phyloP scores from a whole-genome alignment of 805 yeast species.

The Metschnikowia matae region DNA sequence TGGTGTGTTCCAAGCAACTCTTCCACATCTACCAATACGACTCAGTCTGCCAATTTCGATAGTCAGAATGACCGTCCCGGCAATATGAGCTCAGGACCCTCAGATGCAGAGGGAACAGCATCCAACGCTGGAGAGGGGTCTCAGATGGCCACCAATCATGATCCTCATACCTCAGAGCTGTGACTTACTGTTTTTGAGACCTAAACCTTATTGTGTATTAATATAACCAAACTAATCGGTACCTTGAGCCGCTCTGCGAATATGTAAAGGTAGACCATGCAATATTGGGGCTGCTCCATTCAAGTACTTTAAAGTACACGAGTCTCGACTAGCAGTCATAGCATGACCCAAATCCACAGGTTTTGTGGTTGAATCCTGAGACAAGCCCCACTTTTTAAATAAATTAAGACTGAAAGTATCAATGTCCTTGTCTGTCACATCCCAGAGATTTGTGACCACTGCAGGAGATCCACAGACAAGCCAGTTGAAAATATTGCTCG shows the following conservation, averaged over 20 bases:
- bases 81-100: constrained; percentile 13
- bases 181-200: neutral
- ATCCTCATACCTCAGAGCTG: constrained; percentile 10
- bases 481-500: constrained; percentile 75
- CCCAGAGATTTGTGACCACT: constrained; percentile 89
- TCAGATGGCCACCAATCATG: constrained; percentile 14
- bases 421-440: constrained; percentile 93
- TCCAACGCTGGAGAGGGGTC: constrained; percentile 11
- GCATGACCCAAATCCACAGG: constrained; percentile 48
- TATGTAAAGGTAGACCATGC: constrained; percentile 73
- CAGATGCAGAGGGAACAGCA: constrained; percentile 14
- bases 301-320: constrained; percentile 65
- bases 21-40: constrained; percentile 20
- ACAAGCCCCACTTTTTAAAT: constrained; percentile 64
- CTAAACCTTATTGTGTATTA: neutral
- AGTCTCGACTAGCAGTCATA: constrained; percentile 56
- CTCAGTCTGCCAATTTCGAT: constrained; percentile 11
- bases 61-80: constrained; percentile 13
- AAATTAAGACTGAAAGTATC: constrained; percentile 67
- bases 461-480: constrained; percentile 77
- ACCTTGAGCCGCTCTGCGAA: constrained; percentile 1
- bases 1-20: constrained; percentile 72
- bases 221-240: neutral
- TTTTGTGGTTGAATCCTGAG: constrained; percentile 16
- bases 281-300: constrained; percentile 93